Evolutionary conservation across 2,329 filamentous ascomycete genomes (phyloP), one percentile per base, ranked within the genome.

Genomic region (Ploettnerulaceae sp.): DNA sequence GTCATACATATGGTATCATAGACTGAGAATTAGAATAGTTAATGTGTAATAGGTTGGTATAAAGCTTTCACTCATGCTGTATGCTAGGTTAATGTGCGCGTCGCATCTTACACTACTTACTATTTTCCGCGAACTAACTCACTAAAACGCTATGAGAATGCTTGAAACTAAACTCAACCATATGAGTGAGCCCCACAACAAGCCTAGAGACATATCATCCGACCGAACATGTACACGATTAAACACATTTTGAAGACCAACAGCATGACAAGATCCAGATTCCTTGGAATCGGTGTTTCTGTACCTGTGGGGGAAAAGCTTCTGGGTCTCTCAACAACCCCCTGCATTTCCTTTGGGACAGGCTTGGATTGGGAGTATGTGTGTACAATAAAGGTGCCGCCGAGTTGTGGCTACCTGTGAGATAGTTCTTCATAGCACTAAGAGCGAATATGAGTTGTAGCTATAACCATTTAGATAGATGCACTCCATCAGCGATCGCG

Each of bases 241-340:
- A n/a, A n/a, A n/a, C n/a, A n/a, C n/a, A n/a, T n/a, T n/a, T n/a
- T n/a, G n/a, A n/a, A n/a, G n/a, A n/a, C n/a, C n/a, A n/a, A n/a
- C n/a, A n/a, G n/a, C n/a, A 54, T 55, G 52, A 21, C 47, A 5
- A 26, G 17, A 6, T n/a, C 22, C 5, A 47, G 51, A 35, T n/a
- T 41, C 5, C 41, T 77, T 48, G 67, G 61, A 32, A 67, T 78
- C 38, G 75, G 74, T 17, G 72, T 79, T 45, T 76, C 75, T 58
- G 63, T 76, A 38, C 73, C 74, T 2, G 51, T 55, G 2, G 64
- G 65, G 1, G 65, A 67, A 8, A 75, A 79, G 52, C 60, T 75
- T 7, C 69, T 78, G 14, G 75, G 79, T 58, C 56, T 67, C 4
- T 74, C 74, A n/a, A n/a, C n/a, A n/a, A n/a, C n/a, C 7, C 70